Percentiles rank a stretch among this genome's conserved stretches.
Evolutionary conservation across 371 early-diverging fungal species (phyloP).

Genomic region (Smittium mucronatum): DNA sequence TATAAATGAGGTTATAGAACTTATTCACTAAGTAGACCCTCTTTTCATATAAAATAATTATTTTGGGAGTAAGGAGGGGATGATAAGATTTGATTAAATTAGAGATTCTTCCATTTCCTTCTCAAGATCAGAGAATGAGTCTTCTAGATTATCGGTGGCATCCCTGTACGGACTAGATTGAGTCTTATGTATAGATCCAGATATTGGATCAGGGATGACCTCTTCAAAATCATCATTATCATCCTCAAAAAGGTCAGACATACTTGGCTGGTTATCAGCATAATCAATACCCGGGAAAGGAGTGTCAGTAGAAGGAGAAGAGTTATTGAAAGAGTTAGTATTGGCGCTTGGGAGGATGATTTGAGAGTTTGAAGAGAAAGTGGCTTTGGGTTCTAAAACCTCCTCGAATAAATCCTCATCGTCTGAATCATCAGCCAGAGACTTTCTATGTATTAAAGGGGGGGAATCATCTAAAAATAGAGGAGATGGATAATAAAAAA

Average conservation of each 20-base stretch:
- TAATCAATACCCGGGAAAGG: too few relatives aligned
- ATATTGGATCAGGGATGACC: constrained; percentile 1
- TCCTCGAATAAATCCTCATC: neutral
- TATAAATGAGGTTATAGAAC: too few relatives aligned
- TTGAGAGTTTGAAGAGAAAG: neutral
- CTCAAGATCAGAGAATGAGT: neutral
- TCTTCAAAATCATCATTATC: constrained; percentile 3
- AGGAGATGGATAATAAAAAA: too few relatives aligned
- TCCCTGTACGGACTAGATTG: neutral
- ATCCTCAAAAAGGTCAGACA: neutral
- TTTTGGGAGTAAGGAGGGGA: too few relatives aligned
- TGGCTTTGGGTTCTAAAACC: neutral
- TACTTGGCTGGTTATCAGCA: neutral
- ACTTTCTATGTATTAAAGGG: neutral
- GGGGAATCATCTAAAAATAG: neutral
- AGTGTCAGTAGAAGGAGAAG: too few relatives aligned
- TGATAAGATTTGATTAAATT: too few relatives aligned
- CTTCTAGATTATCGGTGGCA: neutral
- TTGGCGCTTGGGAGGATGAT: neutral
- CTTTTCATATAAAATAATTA: too few relatives aligned
- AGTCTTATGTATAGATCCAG: neutral
- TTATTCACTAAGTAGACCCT: too few relatives aligned
- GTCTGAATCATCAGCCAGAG: neutral
- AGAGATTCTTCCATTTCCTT: neutral
- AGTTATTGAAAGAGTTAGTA: too few relatives aligned